Percentiles rank a stretch among this genome's conserved stretches.
Evolutionary conservation across 345 rosid genomes (phyloP).

Genomic region (Combretum micranthum): DNA sequence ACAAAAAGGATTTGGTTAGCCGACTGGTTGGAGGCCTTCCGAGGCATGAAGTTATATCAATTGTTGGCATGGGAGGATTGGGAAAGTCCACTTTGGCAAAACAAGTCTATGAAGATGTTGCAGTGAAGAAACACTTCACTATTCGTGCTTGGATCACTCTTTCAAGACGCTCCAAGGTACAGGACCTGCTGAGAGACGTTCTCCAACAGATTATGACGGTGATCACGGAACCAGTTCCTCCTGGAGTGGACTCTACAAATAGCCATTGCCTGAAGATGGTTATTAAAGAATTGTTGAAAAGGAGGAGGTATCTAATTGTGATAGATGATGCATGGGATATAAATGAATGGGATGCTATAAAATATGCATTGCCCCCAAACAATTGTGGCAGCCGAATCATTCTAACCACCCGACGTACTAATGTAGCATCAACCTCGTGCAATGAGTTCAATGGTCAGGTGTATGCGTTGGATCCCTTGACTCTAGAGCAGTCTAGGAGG

Average conservation of each 20-base stretch:
- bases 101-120: slow-evolving; percentile 24
- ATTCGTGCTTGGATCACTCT: slow-evolving; percentile 26
- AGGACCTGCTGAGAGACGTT: slow-evolving; percentile 17
- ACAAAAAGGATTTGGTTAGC: slow-evolving; percentile 15
- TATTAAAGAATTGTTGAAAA: slow-evolving; percentile 17
- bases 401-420: slow-evolving; percentile 27
- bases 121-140: slow-evolving; percentile 17
- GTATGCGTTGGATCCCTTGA: slow-evolving; percentile 20
- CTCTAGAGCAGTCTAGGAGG: slow-evolving; percentile 20
- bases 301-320: slow-evolving; percentile 27
- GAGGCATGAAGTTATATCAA: slow-evolving; percentile 12
- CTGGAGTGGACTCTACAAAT: slow-evolving; percentile 20
- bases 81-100: slow-evolving; percentile 38
- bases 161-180: slow-evolving; percentile 16
- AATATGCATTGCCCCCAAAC: slow-evolving; percentile 22
- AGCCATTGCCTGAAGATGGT: slow-evolving; percentile 9
- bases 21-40: slow-evolving; percentile 10
- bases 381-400: slow-evolving; percentile 22
- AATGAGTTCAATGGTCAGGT: slow-evolving; percentile 20
- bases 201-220: slow-evolving; percentile 19
- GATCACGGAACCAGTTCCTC: slow-evolving; percentile 16
- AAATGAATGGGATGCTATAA: slow-evolving; percentile 28
- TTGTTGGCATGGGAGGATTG: slow-evolving; percentile 38
- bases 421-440: slow-evolving; percentile 15
- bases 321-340: slow-evolving; percentile 26